Evolutionary conservation across 306 rosid species (phyloP).

Genomic region (barrel medic (Medicago truncatula)): DNA sequence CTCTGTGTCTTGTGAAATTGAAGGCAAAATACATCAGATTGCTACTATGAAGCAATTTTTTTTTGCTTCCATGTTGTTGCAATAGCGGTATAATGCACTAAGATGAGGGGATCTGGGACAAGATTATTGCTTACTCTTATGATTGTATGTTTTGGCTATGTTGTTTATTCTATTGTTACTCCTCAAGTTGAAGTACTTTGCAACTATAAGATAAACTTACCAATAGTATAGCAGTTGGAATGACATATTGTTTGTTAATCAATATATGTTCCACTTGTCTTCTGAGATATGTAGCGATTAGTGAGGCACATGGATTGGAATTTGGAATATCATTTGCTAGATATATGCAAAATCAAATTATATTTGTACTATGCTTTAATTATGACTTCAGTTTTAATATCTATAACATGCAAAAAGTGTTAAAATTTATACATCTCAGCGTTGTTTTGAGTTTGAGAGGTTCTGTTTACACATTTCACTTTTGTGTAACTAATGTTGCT

Average conservation of each 20-base stretch:
- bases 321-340: slow-evolving; percentile 1
- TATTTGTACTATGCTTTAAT: neutral
- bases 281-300: neutral
- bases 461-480: neutral
- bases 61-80: slow-evolving; percentile 25
- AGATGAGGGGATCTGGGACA: slow-evolving; percentile 25
- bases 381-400: neutral
- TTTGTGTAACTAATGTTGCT: neutral
- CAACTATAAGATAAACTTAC: no score
- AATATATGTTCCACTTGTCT: slow-evolving; percentile 1
- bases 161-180: slow-evolving; percentile 3
- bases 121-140: slow-evolving; percentile 13
- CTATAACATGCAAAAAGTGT: neutral
- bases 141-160: slow-evolving; percentile 22
- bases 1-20: slow-evolving; percentile 23
- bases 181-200: slow-evolving; percentile 29
- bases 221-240: no score
- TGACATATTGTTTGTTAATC: slow-evolving; percentile 2
- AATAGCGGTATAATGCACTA: neutral
- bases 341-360: slow-evolving; percentile 3
- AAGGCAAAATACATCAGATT: slow-evolving; percentile 6
- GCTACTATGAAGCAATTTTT: slow-evolving; percentile 26
- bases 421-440: slow-evolving; percentile 1
- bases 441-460: slow-evolving; percentile 11
- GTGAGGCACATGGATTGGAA: slow-evolving; percentile 27